A percentile compares a stretch with the other conserved stretches of the same genome.
phyloP scores from a whole-genome alignment of 106 monocot species.

The Dioscorea zingiberensis region DNA sequence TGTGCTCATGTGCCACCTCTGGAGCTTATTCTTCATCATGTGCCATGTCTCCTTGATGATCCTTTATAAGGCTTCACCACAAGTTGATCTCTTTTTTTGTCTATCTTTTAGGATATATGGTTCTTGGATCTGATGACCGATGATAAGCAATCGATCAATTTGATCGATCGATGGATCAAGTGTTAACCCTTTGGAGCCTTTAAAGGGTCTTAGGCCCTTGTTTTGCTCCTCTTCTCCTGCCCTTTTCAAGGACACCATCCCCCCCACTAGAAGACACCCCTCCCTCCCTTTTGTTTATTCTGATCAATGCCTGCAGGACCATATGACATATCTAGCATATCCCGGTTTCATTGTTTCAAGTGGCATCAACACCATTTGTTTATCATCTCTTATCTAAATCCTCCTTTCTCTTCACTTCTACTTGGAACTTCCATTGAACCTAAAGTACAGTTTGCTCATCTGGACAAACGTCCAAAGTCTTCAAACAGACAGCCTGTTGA shows the following conservation, averaged over 20 bases:
- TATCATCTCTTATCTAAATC: not conserved
- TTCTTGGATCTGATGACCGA: constrained; percentile 50
- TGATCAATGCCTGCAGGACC: no score
- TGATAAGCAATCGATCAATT: no score
- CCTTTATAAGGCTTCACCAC: constrained; percentile 8
- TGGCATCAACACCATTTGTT: constrained; percentile 2
- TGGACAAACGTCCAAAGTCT: constrained; percentile 4
- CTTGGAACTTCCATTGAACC: not conserved
- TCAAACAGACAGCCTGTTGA: not conserved
- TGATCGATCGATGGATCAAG: not conserved
- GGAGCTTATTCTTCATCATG: constrained; percentile 13
- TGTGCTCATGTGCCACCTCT: not conserved
- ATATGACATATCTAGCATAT: constrained; percentile 38
- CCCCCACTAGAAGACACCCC: not conserved
- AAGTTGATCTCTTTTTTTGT: constrained; percentile 18
- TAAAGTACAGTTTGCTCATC: constrained; percentile 14
- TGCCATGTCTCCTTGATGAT: constrained; percentile 20
- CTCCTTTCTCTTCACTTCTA: not conserved
- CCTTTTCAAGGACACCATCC: constrained; percentile 28
- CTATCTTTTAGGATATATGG: constrained; percentile 5
- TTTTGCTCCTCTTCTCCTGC: constrained; percentile 60
- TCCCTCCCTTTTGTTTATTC: constrained; percentile 5
- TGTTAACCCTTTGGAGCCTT: not conserved
- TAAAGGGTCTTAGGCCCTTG: constrained; percentile 20
- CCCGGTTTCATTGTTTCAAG: constrained; percentile 32